phyloP scores from a whole-genome alignment of 2,329 filamentous ascomycete genomes.

The Colletotrichum sp. region DNA sequence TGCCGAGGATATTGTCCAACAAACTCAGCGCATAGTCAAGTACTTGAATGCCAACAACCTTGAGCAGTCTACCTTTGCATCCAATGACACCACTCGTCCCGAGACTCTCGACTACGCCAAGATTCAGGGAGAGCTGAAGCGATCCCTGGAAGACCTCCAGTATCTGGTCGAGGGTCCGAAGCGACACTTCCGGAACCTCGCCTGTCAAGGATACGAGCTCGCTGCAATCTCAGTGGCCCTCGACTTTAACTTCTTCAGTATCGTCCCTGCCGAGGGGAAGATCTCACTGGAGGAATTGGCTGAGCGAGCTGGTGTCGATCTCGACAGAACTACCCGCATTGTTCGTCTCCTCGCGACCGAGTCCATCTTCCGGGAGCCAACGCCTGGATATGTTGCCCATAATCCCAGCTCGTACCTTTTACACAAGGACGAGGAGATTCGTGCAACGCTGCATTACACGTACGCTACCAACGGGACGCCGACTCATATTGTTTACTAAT shows the following conservation, averaged over 20 bases:
- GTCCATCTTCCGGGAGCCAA: constrained; percentile 26
- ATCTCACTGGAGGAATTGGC: constrained; percentile 26
- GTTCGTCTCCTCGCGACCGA: constrained; percentile 27
- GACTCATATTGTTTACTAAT: not conserved
- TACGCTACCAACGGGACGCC: not conserved
- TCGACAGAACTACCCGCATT: constrained; percentile 25
- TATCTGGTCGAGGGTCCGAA: constrained; percentile 16
- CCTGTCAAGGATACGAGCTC: constrained; percentile 20
- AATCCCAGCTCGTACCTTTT: constrained; percentile 13
- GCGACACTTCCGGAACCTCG: not conserved
- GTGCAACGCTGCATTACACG: constrained; percentile 5
- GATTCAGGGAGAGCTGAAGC: constrained; percentile 2
- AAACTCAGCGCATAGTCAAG: not conserved
- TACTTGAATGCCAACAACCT: not conserved
- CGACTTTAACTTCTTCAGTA: constrained; percentile 29
- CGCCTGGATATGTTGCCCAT: constrained; percentile 24
- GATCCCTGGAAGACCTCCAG: constrained; percentile 16
- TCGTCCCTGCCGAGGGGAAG: constrained; percentile 22
- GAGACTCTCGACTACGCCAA: not conserved
- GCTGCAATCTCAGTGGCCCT: constrained; percentile 28
- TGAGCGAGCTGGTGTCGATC: constrained; percentile 23
- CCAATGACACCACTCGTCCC: not conserved
- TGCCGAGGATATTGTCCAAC: not conserved
- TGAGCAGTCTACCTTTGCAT: not conserved
- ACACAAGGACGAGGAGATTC: constrained; percentile 21